Conservation (phyloP, 257 asterid genomes). For the Solanum sitiens region DNA sequence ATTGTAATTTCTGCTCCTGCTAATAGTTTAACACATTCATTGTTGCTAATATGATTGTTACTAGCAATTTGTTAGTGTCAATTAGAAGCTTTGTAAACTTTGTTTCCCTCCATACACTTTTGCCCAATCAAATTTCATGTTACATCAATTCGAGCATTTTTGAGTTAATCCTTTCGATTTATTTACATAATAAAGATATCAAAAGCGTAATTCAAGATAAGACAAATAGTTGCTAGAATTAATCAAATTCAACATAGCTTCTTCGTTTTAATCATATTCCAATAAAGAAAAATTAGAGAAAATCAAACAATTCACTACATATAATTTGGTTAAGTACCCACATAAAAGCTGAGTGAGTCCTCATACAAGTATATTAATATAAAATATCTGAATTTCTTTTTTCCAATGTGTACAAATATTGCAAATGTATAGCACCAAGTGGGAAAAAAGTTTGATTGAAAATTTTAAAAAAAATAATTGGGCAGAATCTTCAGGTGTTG, state of each 20-base stretch:
- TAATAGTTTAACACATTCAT: background rate
- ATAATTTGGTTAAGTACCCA: background rate
- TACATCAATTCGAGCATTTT: background rate
- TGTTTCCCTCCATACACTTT: background rate
- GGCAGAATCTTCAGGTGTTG: constrained; percentile 26
- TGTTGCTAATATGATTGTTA: background rate
- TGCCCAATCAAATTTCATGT: background rate
- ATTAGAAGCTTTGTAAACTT: background rate
- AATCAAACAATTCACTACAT: background rate
- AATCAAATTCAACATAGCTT: background rate
- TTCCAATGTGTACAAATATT: background rate
- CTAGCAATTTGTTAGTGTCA: background rate
- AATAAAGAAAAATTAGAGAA: background rate
- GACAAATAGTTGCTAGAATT: background rate
- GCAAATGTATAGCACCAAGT: background rate
- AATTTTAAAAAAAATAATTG: background rate
- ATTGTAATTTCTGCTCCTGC: background rate
- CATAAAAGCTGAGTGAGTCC: background rate
- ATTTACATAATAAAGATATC: background rate
- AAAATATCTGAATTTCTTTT: background rate
- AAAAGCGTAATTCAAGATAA: background rate
- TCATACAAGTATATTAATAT: background rate
- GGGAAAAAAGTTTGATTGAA: constrained; percentile 6
- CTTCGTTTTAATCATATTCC: background rate
- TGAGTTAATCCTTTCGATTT: accelerated